phyloP scores from a whole-genome alignment of 1,284 basidiomycete genomes.

The Sanghuangporus weigelae region DNA sequence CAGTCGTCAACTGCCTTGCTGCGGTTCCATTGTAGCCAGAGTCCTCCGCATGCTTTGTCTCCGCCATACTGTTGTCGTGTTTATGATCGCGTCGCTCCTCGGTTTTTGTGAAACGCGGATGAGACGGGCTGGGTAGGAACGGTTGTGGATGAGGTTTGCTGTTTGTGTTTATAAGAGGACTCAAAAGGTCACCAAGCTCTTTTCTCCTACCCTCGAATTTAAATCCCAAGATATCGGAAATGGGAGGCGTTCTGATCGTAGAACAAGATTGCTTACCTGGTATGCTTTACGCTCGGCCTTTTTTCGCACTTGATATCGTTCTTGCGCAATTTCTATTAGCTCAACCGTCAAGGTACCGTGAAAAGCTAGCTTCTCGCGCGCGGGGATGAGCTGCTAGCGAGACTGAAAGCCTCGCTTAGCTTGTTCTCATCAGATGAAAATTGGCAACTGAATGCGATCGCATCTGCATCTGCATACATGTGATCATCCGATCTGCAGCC shows the following conservation, averaged over 20 bases:
- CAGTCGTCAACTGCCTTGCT: constrained; percentile 12
- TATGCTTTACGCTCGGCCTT: no score
- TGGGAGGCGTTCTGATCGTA: no score
- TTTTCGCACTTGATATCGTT: no score
- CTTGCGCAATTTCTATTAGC: background rate
- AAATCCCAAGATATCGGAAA: no score
- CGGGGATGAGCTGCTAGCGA: background rate
- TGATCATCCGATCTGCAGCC: background rate
- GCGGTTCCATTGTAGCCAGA: background rate
- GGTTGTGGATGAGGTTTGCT: background rate
- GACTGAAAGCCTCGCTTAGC: background rate
- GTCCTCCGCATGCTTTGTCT: background rate
- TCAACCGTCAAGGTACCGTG: background rate
- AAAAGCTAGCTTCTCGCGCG: background rate
- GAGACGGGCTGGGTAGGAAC: background rate
- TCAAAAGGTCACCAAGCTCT: no score
- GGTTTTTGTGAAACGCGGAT: background rate
- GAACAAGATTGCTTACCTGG: no score
- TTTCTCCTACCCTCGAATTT: no score
- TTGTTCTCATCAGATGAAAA: background rate
- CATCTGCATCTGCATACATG: background rate
- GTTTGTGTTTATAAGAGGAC: no score
- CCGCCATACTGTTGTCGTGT: background rate
- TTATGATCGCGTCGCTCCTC: background rate
- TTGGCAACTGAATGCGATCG: background rate